phyloP scores from a whole-genome alignment of 1,139 yeast species.

The Candida tetrigidarum region DNA sequence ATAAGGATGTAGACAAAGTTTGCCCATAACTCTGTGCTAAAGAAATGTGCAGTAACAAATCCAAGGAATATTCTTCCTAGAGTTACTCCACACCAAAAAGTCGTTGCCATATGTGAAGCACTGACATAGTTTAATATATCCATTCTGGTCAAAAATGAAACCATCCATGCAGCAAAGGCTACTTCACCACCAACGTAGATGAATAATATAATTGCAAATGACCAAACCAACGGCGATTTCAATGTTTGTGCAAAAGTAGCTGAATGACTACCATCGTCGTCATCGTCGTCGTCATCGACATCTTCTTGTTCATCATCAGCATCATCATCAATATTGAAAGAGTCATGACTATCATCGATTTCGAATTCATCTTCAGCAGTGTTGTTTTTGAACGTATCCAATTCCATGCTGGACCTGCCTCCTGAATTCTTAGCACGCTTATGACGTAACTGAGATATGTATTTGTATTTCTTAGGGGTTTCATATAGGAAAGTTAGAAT shows the following conservation, averaged over 20 bases:
- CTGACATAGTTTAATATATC: constrained; percentile 45
- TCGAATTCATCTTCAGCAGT: constrained; percentile 16
- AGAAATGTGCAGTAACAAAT: constrained; percentile 57
- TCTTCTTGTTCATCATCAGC: too few relatives aligned
- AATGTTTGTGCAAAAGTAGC: constrained; percentile 38
- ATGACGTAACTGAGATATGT: constrained; percentile 23
- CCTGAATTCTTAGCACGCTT: constrained; percentile 14
- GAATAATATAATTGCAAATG: constrained; percentile 55
- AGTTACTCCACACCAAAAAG: constrained; percentile 70
- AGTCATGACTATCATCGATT: too few relatives aligned
- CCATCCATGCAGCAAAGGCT: constrained; percentile 72
- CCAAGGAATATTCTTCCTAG: constrained; percentile 63
- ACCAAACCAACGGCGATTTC: constrained; percentile 46
- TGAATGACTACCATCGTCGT: constrained; percentile 18
- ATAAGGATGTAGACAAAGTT: constrained; percentile 30
- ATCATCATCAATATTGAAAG: too few relatives aligned
- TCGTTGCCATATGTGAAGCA: constrained; percentile 63
- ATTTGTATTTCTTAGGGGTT: constrained; percentile 57
- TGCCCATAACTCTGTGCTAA: constrained; percentile 52
- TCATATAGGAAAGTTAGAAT: constrained; percentile 50
- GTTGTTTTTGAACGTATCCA: constrained; percentile 9
- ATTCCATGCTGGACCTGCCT: constrained; percentile 11
- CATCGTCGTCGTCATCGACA: constrained; percentile 24
- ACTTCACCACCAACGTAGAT: constrained; percentile 70
- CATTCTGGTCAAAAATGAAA: constrained; percentile 58